Evolutionary conservation across 225 moss, liverwort and hornwort genomes (phyloP).

Genomic region (Polytrichum commune): DNA sequence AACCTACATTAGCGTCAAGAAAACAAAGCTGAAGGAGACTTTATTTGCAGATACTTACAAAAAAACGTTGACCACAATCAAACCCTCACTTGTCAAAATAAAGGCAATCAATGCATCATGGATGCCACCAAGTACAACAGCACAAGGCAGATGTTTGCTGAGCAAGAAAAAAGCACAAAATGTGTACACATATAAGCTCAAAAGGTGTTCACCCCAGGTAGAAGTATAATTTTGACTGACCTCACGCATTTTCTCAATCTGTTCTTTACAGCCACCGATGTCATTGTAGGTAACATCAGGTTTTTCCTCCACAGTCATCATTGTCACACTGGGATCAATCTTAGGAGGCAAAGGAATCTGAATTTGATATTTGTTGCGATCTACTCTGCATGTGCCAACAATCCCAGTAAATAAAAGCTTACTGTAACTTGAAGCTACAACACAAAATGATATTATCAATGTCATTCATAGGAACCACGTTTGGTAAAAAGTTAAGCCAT

Average conservation of each 20-base stretch:
- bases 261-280: constrained; percentile 95
- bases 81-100: no score
- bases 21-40: constrained; percentile 5
- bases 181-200: neutral
- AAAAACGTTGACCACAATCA: constrained; percentile 1
- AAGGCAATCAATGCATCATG: no score
- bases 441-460: no score
- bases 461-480: no score
- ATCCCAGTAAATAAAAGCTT: no score
- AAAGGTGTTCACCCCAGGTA: neutral
- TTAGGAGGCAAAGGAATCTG: constrained; percentile 91
- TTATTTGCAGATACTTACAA: neutral
- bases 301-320: constrained; percentile 99
- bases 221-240: constrained; percentile 30
- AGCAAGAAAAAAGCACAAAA: neutral
- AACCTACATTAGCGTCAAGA: neutral
- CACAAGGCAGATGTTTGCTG: neutral
- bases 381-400: constrained; percentile 52
- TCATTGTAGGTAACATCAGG: constrained; percentile 98
- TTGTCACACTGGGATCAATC: constrained; percentile 92
- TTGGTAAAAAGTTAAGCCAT: no score
- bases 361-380: constrained; percentile 93
- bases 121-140: neutral
- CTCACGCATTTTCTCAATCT: constrained; percentile 99
- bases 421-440: no score